Conservation (phyloP, 768 basidiomycete genomes). For the Termitomyces sp. region DNA sequence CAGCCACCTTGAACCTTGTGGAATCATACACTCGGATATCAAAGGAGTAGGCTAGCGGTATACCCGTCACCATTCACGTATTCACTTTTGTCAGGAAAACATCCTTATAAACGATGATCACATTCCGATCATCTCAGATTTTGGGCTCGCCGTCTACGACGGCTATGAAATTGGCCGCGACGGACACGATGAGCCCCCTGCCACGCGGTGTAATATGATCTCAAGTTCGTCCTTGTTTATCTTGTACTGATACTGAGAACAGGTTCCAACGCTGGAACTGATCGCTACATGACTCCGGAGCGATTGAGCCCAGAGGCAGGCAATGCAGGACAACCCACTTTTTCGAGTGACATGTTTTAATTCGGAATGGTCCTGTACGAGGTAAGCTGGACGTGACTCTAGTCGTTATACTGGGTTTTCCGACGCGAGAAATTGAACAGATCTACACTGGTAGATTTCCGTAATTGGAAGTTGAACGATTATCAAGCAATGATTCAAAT, state of each 20-base stretch:
- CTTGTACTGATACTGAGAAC: background rate
- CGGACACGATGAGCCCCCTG: background rate
- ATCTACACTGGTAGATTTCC: background rate
- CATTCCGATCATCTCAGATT: slow-evolving; percentile 2
- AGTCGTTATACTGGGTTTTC: background rate
- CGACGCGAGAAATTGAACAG: background rate
- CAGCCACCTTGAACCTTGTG: slow-evolving; percentile 2
- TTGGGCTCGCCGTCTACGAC: slow-evolving; percentile 1
- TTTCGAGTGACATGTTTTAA: slow-evolving; percentile 5
- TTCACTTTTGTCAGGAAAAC: background rate
- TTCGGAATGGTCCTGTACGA: slow-evolving; percentile 11
- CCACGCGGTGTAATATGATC: background rate
- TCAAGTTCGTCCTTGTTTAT: background rate
- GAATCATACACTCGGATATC: slow-evolving; percentile 4
- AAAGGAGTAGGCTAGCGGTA: slow-evolving; percentile 3
- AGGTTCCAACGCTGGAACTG: slow-evolving; percentile 5
- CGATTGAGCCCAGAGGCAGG: background rate
- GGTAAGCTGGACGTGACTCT: background rate
- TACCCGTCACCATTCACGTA: background rate
- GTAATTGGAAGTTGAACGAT: background rate
- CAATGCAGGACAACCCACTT: slow-evolving; percentile 1
- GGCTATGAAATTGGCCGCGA: background rate
- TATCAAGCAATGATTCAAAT: background rate
- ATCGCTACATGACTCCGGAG: slow-evolving; percentile 9
- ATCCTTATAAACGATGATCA: slow-evolving; percentile 4